Base-by-base conservation (phyloP, 805 yeast species). In the Dipodascopsis uninucleata region DNA sequence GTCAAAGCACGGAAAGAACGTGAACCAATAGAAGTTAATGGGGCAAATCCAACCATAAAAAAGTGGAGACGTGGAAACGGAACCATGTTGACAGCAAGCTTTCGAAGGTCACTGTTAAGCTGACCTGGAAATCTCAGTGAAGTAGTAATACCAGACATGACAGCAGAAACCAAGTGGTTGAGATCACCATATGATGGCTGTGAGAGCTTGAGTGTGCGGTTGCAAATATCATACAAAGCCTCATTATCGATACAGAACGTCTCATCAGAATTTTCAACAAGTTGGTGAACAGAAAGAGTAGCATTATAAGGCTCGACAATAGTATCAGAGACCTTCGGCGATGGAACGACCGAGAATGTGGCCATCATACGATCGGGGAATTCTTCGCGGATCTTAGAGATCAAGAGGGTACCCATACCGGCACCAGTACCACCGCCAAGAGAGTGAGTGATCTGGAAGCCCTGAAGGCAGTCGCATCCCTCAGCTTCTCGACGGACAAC, bases 301-400 rank as follows among this genome's bases (percentile, higher is more conserved):
- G 97, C 95, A 60, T 88, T 88, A 72, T 88, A 88, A 45, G 96
- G 96, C 71, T 88, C 97, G 47, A 87, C 89, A 57, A 88, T 33
- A 33, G 96, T 87, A 61, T 89, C 96, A 28, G 93, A 81, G 36
- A 83, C 87, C 67, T 84, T 84, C 58, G 96, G 95, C 36, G 95
- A 83, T 39, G 96, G 97, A 55, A 88, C 81, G 49, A 88, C 95
- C n/a, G 96, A 87, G 64, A 85, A 89, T 23, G 96, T 88, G 25
- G 96, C 94, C 83, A 88, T 81, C 96, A 88, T 89, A 71, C 96
- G 81, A 69, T 88, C 96, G 45, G 93, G 94, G 63, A 82, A 88
- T 66, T 89, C 96, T 66, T 88, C 96, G 68, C 90, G 79, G 60
- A 88, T 84, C 63, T 82, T 81, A 42, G 93, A 79, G 61, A 89